A percentile compares a stretch with the other conserved stretches of the same genome.
These are phyloP conservation scores for Bombardia bombarda DNA, from an alignment of 495 filamentous ascomycete species.

Conservation along the genomic window DNA sequence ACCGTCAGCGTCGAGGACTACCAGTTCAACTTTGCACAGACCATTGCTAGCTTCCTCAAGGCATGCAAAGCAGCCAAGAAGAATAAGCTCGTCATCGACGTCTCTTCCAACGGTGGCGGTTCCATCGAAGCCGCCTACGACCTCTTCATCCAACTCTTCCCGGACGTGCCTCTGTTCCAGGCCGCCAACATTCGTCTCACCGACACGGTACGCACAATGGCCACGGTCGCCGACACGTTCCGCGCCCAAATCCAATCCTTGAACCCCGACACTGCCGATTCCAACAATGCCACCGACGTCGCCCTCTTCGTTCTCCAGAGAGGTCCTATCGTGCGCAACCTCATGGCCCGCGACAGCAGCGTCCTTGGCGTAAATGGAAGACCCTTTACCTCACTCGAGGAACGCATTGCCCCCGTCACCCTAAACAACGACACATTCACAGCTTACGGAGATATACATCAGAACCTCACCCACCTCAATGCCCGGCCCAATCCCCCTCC, in stretches of 20 bases:
- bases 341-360: slow-evolving; percentile 16
- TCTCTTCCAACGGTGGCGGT: slow-evolving; percentile 50
- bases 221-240: slow-evolving; percentile 10
- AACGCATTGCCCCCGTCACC: slow-evolving; percentile 19
- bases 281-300: not conserved
- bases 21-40: slow-evolving; percentile 28
- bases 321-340: slow-evolving; percentile 13
- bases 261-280: not conserved
- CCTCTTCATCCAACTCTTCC: slow-evolving; percentile 28
- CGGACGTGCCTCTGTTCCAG: slow-evolving; percentile 16
- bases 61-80: slow-evolving; percentile 29
- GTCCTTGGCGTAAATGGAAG: too few relatives aligned
- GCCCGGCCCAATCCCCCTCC: slow-evolving; percentile 11
- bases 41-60: slow-evolving; percentile 29
- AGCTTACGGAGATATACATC: too few relatives aligned
- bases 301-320: slow-evolving; percentile 8
- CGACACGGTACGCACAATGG: slow-evolving; percentile 16
- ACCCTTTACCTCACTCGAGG: too few relatives aligned
- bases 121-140: slow-evolving; percentile 37
- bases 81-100: slow-evolving; percentile 46
- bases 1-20: slow-evolving; percentile 11
- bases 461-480: slow-evolving; percentile 20
- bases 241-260: slow-evolving; percentile 11
- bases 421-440: slow-evolving; percentile 23
- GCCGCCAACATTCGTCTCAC: slow-evolving; percentile 24